These are phyloP conservation scores for Wickerhamiella cacticola DNA, from an alignment of 805 yeast genomes.

Conservation along the genomic window DNA sequence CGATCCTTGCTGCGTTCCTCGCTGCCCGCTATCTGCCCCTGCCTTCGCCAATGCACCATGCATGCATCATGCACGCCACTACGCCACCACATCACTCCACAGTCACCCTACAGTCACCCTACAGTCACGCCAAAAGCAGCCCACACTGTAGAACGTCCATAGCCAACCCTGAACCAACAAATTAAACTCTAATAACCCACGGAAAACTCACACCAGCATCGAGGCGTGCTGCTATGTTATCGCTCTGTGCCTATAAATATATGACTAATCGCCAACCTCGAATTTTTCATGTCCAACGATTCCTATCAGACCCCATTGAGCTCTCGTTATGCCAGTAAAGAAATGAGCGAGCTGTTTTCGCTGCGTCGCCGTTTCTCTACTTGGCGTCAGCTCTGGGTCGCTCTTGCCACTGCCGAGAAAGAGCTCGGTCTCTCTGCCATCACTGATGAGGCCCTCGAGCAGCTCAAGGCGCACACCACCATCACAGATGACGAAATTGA, in stretches of 20 bases:
- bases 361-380: conserved; percentile 89
- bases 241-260: background rate
- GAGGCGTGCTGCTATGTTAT: no score
- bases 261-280: background rate
- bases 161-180: no score
- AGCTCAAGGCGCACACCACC: conserved; percentile 63
- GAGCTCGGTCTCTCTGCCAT: conserved; percentile 76
- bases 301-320: conserved; percentile 86
- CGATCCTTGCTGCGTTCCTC: no score
- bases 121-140: no score
- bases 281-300: conserved; percentile 36
- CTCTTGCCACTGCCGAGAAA: conserved; percentile 89
- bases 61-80: background rate
- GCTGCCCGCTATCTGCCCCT: no score
- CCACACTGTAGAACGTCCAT: no score
- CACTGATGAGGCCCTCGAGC: conserved; percentile 81
- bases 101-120: no score
- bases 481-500: conserved; percentile 91
- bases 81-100: background rate
- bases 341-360: conserved; percentile 90
- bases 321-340: conserved; percentile 94
- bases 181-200: no score
- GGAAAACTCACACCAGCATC: no score
- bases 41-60: background rate
- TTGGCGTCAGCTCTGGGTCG: conserved; percentile 96